A percentile compares a stretch with the other conserved stretches of the same genome.
These are phyloP conservation scores for Eucalyptus erythrocorys DNA, from an alignment of 345 rosid species.

Conservation along the genomic window DNA sequence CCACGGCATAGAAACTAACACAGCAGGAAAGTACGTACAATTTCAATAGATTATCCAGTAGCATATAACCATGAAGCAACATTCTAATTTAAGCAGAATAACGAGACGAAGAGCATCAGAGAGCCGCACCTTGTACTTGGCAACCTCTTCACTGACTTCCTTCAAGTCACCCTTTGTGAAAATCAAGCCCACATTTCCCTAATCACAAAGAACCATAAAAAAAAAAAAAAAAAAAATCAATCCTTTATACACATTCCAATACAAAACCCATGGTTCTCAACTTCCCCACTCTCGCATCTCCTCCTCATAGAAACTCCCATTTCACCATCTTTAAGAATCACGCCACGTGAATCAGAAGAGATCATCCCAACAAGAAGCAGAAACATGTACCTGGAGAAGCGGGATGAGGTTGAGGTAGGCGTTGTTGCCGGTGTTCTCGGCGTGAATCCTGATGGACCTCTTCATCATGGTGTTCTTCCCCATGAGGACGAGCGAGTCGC, in stretches of 20 bases:
- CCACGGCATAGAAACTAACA: background rate
- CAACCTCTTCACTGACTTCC: slow-evolving; percentile 94
- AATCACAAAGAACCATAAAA: background rate
- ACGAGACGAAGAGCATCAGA: background rate
- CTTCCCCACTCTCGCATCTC: background rate
- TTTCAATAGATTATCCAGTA: background rate
- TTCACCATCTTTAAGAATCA: background rate
- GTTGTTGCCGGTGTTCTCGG: slow-evolving; percentile 62
- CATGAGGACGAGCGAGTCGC: slow-evolving; percentile 84
- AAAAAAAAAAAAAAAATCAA: background rate
- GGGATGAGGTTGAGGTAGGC: slow-evolving; percentile 54
- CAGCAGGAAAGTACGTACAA: background rate
- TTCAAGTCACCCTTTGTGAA: slow-evolving; percentile 96
- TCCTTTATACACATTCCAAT: background rate
- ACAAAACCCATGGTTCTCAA: background rate
- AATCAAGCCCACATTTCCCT: slow-evolving; percentile 96
- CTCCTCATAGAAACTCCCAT: background rate
- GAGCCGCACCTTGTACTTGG: slow-evolving; percentile 71
- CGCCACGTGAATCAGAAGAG: background rate
- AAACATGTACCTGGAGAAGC: slow-evolving; percentile 59
- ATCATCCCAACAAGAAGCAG: background rate
- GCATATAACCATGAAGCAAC: background rate
- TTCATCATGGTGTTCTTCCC: slow-evolving; percentile 99
- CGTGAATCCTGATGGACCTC: slow-evolving; percentile 64
- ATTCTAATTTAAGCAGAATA: background rate